Base-by-base conservation (phyloP, 768 basidiomycete species). In the Nidularia sp. region DNA sequence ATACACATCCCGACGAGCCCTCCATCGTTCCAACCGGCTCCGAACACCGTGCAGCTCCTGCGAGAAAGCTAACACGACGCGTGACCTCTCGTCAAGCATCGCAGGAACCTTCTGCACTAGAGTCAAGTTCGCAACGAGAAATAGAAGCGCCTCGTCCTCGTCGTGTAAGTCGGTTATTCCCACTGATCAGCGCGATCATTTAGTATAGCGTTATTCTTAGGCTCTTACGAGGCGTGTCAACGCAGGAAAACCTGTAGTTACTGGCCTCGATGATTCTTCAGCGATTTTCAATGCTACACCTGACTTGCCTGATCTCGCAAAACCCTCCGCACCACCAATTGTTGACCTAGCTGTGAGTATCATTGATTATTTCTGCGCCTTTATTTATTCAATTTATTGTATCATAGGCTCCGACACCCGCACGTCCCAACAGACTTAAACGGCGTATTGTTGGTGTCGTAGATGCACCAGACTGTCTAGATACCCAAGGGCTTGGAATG, bases 1-100 rank as follows among this genome's bases (percentile, higher is more conserved):
- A 83, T 53, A 77, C 81, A 0, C 72, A 74, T 54, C 70, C 75
- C 2, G 71, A 76, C 15, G 84, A 85, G 54, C 75, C 77, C 0
- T 76, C 79, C 4, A 53, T 74, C 6, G 65, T 66, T 13, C 66
- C 72, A 35, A 48, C 51, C 10, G 63, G 64, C 7, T 4, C 25
- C 4, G 25, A 29, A 29, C 25, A 3, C 25, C 25, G 25, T 29
- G 56, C 60, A 44, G 43, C 54, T 8, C 59, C 55, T 10, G 22
- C 56, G 35, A 65, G 57, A 34, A 64, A 60, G 41, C 66, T 75
- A 35, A 55, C 65, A 33, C 72, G 75, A 10, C 69, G 75, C 12
- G 71, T 64, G 5, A 58, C 66, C 12, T 77, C 78, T 15, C 70
- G 72, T 31, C 69, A 73, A 49, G 57, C 72, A 4, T 78, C 76